Evolutionary conservation across 371 early-diverging fungal genomes (phyloP).

Genomic region (Phascolomyces articulosus): DNA sequence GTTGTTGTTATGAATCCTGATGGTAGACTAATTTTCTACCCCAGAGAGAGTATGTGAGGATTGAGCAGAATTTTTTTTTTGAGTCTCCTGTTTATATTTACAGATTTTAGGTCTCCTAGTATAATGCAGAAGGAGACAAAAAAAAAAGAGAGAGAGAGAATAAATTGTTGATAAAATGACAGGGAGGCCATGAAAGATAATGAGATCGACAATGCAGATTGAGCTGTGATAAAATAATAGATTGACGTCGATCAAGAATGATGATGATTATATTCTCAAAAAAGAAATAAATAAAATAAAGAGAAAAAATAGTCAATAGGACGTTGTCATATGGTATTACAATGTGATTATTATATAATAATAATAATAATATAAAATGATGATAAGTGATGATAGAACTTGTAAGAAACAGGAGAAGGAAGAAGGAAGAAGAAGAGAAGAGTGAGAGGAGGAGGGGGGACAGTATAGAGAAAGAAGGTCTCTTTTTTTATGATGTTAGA

Average conservation of each 20-base stretch:
- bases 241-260: background rate
- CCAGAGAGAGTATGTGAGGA: background rate
- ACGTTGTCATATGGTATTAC: background rate
- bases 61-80: background rate
- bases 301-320: background rate
- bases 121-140: background rate
- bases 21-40: background rate
- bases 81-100: background rate
- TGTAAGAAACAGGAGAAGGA: background rate
- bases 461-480: background rate
- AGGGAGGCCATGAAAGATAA: background rate
- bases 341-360: background rate
- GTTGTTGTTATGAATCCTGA: no score
- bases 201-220: conserved; percentile 8
- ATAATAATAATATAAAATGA: no score
- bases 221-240: background rate
- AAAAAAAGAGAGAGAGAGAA: background rate
- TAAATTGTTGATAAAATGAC: background rate
- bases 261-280: background rate
- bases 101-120: background rate
- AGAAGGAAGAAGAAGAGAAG: no score
- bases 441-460: background rate
- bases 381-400: no score
- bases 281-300: background rate
- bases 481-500: no score